Conservation (phyloP, 768 basidiomycete species). For the Suillus ampliporus region DNA sequence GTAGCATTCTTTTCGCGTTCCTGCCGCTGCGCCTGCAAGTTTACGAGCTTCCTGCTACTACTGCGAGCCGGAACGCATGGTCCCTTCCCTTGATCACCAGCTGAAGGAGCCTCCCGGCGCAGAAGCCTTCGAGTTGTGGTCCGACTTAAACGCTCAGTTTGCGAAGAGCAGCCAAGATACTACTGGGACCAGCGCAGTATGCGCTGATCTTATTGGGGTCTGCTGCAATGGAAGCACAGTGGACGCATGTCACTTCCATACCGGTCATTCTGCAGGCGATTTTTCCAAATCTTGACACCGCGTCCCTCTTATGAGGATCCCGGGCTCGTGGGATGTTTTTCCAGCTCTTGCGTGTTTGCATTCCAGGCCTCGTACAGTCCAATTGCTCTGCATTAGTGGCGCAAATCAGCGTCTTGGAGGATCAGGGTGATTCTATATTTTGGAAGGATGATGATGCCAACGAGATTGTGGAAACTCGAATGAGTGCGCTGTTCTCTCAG, state of each 20-base stretch:
- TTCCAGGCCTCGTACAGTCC: slow-evolving; percentile 77
- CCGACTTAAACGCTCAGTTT: slow-evolving; percentile 79
- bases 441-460: slow-evolving; percentile 77
- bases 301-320: slow-evolving; percentile 65
- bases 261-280: slow-evolving; percentile 79
- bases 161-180: slow-evolving; percentile 68
- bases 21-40: slow-evolving; percentile 71
- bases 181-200: slow-evolving; percentile 84
- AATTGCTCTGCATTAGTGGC: slow-evolving; percentile 64
- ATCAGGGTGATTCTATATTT: slow-evolving; percentile 58
- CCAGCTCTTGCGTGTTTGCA: slow-evolving; percentile 83
- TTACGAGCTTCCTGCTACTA: slow-evolving; percentile 82
- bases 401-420: slow-evolving; percentile 59
- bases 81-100: slow-evolving; percentile 77
- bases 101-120: slow-evolving; percentile 60
- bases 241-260: slow-evolving; percentile 74
- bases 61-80: slow-evolving; percentile 85
- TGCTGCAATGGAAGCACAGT: slow-evolving; percentile 73
- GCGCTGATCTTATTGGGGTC: slow-evolving; percentile 87
- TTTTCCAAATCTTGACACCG: slow-evolving; percentile 87
- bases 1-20: slow-evolving; percentile 85
- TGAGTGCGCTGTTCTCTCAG: slow-evolving; percentile 69
- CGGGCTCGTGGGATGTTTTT: slow-evolving; percentile 82
- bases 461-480: slow-evolving; percentile 63
- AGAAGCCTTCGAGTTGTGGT: slow-evolving; percentile 78